phyloP scores from a whole-genome alignment of 495 filamentous ascomycete species.

The Penicillium mononematosum region DNA sequence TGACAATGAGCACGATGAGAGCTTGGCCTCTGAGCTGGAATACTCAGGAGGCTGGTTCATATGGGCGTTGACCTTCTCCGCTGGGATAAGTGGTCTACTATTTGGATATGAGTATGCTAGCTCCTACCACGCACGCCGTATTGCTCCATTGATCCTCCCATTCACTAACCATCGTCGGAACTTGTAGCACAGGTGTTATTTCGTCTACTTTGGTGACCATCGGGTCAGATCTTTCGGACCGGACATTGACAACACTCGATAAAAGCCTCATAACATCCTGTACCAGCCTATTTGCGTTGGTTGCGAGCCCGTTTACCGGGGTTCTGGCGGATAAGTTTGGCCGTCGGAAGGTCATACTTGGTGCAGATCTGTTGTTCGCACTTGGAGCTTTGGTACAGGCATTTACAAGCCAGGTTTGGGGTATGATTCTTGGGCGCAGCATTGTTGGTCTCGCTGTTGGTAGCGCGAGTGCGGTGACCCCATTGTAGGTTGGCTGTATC shows the following conservation, averaged over 20 bases:
- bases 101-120: conserved; percentile 74
- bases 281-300: conserved; percentile 75
- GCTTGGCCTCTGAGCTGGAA: conserved; percentile 13
- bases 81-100: conserved; percentile 79
- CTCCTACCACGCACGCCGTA: not conserved
- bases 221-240: conserved; percentile 66
- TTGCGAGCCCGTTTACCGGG: conserved; percentile 74
- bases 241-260: conserved; percentile 67
- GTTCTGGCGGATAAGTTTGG: conserved; percentile 72
- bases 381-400: conserved; percentile 74
- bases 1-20: conserved; percentile 16
- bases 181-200: conserved; percentile 79
- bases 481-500: conserved; percentile 53
- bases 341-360: conserved; percentile 71
- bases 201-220: conserved; percentile 84
- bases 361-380: conserved; percentile 76
- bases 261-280: conserved; percentile 82
- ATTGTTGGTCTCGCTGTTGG: conserved; percentile 83
- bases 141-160: not conserved
- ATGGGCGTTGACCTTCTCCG: conserved; percentile 75
- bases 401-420: conserved; percentile 54
- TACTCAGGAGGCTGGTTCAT: conserved; percentile 50
- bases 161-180: conserved; percentile 19
- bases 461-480: conserved; percentile 76
- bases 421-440: conserved; percentile 76